Percentiles rank a stretch among this genome's conserved stretches.
Evolutionary conservation across 2,329 filamentous ascomycete genomes (phyloP).

Genomic region (Aspergillus pseudotamarii): DNA sequence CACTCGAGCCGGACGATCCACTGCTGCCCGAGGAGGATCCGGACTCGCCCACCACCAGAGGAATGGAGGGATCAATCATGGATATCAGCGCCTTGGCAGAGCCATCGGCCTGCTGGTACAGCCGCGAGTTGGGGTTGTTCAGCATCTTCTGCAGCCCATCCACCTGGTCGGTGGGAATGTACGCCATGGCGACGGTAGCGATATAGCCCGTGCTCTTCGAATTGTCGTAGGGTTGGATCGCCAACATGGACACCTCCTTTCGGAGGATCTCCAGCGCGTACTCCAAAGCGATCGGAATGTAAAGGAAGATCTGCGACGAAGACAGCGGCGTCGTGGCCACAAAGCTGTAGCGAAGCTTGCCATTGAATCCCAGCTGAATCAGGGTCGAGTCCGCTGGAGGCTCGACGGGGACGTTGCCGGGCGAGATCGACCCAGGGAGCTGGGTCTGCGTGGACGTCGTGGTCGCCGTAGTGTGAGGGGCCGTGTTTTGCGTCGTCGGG

Average conservation of each 20-base stretch:
- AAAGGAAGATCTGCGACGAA: constrained; percentile 81
- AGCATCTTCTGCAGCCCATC: constrained; percentile 70
- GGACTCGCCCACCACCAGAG: constrained; percentile 59
- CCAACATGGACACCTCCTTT: constrained; percentile 66
- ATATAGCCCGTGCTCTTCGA: constrained; percentile 69
- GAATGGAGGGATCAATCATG: constrained; percentile 83
- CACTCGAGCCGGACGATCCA: constrained; percentile 22
- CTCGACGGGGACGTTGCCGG: constrained; percentile 60
- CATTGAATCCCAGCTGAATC: constrained; percentile 84
- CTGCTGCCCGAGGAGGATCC: constrained; percentile 48
- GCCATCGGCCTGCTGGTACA: constrained; percentile 71
- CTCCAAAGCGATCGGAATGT: constrained; percentile 70
- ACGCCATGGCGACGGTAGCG: constrained; percentile 76
- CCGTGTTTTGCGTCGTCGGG: constrained; percentile 29
- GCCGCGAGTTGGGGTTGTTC: constrained; percentile 67
- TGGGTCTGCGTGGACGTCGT: constrained; percentile 58
- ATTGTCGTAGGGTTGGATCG: constrained; percentile 77
- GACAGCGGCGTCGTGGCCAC: constrained; percentile 72
- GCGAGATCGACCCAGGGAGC: constrained; percentile 75
- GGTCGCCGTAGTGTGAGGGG: constrained; percentile 37
- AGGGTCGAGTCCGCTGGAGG: constrained; percentile 67
- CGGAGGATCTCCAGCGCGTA: constrained; percentile 57
- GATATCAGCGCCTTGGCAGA: constrained; percentile 73
- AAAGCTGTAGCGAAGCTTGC: constrained; percentile 80
- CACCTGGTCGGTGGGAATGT: constrained; percentile 72